Conservation (phyloP, 169 alveolate genomes). For the Cryptosporidium andersoni region DNA sequence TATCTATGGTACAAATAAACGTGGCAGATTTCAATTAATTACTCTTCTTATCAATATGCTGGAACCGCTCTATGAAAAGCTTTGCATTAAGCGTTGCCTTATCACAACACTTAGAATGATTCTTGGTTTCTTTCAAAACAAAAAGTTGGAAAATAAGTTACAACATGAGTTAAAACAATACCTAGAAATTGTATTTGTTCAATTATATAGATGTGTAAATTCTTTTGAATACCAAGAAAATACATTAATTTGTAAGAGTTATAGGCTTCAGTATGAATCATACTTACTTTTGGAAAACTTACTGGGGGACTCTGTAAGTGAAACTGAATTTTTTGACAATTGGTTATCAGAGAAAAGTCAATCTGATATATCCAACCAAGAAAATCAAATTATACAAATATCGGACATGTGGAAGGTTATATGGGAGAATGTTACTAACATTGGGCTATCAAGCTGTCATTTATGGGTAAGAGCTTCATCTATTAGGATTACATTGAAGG, state of each 20-base stretch:
- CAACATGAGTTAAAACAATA: too few relatives aligned
- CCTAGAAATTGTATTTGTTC: too few relatives aligned
- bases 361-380: too few relatives aligned
- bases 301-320: too few relatives aligned
- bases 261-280: slow-evolving; percentile 25
- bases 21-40: slow-evolving; percentile 22
- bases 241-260: neutral
- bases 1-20: slow-evolving; percentile 27
- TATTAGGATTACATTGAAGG: neutral
- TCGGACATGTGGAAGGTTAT: slow-evolving; percentile 10
- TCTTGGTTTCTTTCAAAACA: slow-evolving; percentile 11
- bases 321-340: too few relatives aligned
- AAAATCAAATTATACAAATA: too few relatives aligned
- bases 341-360: too few relatives aligned
- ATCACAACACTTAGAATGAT: neutral
- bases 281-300: too few relatives aligned
- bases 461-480: slow-evolving; percentile 34
- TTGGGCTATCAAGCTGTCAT: slow-evolving; percentile 31
- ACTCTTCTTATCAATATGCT: slow-evolving; percentile 11
- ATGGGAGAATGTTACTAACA: neutral
- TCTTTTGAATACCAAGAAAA: neutral
- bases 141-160: neutral
- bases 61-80: slow-evolving; percentile 12
- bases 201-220: too few relatives aligned
- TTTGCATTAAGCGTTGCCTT: slow-evolving; percentile 35